A percentile compares a stretch with the other conserved stretches of the same genome.
Evolutionary conservation across 768 basidiomycete species (phyloP).

Genomic region (Suillus ampliporus): DNA sequence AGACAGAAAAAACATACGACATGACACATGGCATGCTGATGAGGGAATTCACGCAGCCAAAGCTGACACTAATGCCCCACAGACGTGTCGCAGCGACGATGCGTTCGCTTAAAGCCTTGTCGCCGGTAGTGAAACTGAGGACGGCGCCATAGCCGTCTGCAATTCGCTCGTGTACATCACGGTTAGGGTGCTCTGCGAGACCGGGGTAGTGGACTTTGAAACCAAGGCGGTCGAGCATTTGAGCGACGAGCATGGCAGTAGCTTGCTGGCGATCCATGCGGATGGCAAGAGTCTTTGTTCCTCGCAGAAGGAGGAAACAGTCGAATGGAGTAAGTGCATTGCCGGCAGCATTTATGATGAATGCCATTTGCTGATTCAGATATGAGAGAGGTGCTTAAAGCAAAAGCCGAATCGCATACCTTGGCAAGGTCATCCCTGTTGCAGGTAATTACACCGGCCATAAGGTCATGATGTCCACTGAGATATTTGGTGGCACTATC

Average conservation of each 20-base stretch:
- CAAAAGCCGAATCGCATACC: conserved; percentile 43
- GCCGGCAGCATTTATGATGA: conserved; percentile 91
- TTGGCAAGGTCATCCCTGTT: conserved; percentile 91
- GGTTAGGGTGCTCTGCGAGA: conserved; percentile 77
- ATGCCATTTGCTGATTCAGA: conserved; percentile 75
- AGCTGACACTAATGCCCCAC: conserved; percentile 98
- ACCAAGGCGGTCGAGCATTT: conserved; percentile 83
- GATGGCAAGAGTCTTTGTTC: conserved; percentile 93
- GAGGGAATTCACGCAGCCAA: conserved; percentile 96
- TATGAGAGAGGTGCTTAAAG: not conserved
- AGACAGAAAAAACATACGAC: conserved; percentile 74
- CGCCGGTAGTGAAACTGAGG: conserved; percentile 91
- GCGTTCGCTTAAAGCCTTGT: conserved; percentile 87
- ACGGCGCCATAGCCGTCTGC: conserved; percentile 94
- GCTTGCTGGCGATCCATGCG: conserved; percentile 95
- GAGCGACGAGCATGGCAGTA: conserved; percentile 81
- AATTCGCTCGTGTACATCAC: conserved; percentile 89
- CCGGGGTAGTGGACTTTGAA: conserved; percentile 96
- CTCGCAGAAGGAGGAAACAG: conserved; percentile 93
- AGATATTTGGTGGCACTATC: conserved; percentile 98
- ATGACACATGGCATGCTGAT: conserved; percentile 99
- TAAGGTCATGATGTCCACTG: conserved; percentile 97
- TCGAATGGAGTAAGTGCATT: conserved; percentile 96
- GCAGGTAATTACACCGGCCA: conserved; percentile 96
- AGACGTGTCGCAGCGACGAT: conserved; percentile 92